These are phyloP conservation scores for Pseudofabraea citricarpa DNA, from an alignment of 2,329 filamentous ascomycete species.

Conservation along the genomic window DNA sequence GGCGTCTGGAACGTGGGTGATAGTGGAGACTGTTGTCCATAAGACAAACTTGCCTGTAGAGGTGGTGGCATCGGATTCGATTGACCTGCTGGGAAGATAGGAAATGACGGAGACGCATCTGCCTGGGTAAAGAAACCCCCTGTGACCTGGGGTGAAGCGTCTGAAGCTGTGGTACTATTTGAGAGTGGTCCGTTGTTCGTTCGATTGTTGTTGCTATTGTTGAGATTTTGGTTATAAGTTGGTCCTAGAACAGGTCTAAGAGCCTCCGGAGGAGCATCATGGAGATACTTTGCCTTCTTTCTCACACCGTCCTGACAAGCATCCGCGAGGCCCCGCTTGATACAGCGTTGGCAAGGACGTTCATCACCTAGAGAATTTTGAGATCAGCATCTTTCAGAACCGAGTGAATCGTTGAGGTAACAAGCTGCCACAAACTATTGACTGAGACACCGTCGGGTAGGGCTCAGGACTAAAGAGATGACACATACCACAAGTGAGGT, in stretches of 20 bases:
- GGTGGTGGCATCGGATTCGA: conserved; percentile 46
- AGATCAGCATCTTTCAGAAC: no score
- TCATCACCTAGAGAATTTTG: conserved; percentile 95
- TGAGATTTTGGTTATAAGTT: conserved; percentile 53
- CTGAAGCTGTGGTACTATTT: conserved; percentile 20
- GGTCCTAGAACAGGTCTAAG: conserved; percentile 79
- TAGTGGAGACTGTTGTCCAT: conserved; percentile 68
- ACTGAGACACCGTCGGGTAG: conserved; percentile 11
- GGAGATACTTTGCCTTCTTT: conserved; percentile 98
- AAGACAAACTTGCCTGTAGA: conserved; percentile 44
- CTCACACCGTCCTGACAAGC: conserved; percentile 92
- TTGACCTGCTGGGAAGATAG: conserved; percentile 40
- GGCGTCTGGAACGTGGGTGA: conserved; percentile 65
- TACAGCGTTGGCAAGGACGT: conserved; percentile 86
- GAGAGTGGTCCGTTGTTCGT: conserved; percentile 13
- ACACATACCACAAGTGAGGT: conserved; percentile 94
- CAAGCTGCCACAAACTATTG: conserved; percentile 1
- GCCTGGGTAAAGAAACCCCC: conserved; percentile 26
- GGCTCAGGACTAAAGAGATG: no score
- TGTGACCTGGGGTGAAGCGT: conserved; percentile 20
- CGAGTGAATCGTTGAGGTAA: no score
- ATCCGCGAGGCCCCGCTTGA: conserved; percentile 88
- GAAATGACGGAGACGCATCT: conserved; percentile 25
- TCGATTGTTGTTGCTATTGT: conserved; percentile 40
- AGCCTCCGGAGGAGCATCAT: conserved; percentile 88